Conservation (phyloP, 352 stramenopile species). For the Phytophthora hybrid region DNA sequence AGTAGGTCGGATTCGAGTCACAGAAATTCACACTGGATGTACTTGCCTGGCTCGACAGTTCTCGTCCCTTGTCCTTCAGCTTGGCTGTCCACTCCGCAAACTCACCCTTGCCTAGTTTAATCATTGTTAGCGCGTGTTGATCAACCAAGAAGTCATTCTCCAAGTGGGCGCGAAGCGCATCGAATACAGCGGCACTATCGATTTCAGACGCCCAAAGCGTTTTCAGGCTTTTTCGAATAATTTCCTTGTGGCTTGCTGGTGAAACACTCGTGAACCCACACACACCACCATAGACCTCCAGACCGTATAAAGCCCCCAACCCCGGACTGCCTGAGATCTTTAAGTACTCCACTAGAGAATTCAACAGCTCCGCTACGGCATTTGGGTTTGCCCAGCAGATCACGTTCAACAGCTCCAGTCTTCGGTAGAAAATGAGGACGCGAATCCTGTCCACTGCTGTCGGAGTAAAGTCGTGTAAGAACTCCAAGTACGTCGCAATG, state of each 20-base stretch:
- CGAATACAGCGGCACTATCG: conserved; percentile 26
- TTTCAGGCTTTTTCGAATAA: conserved; percentile 30
- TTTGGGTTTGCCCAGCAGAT: conserved; percentile 20
- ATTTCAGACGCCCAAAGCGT: conserved; percentile 32
- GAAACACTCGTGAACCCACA: conserved; percentile 21
- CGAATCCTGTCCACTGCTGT: conserved; percentile 25
- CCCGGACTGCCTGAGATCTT: conserved; percentile 21
- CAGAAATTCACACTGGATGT: conserved; percentile 57
- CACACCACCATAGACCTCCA: conserved; percentile 2
- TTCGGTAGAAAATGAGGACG: conserved; percentile 28
- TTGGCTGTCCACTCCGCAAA: conserved; percentile 46
- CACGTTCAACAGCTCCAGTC: conserved; percentile 33
- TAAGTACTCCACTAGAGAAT: conserved; percentile 38
- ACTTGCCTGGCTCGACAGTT: conserved; percentile 26
- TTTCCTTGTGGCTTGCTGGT: conserved; percentile 17
- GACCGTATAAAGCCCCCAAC: conserved; percentile 6
- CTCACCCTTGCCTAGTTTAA: conserved; percentile 37
- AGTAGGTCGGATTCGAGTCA: conserved; percentile 55
- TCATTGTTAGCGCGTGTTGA: conserved; percentile 40
- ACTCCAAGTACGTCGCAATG: conserved; percentile 33
- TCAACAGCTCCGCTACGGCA: conserved; percentile 20
- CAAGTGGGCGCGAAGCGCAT: conserved; percentile 22
- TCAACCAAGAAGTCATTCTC: conserved; percentile 27
- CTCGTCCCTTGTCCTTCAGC: conserved; percentile 32
- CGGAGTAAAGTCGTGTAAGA: conserved; percentile 36